These are phyloP conservation scores for Coemansia sp. DNA, from an alignment of 192 early-diverging fungal species.

Conservation along the genomic window DNA sequence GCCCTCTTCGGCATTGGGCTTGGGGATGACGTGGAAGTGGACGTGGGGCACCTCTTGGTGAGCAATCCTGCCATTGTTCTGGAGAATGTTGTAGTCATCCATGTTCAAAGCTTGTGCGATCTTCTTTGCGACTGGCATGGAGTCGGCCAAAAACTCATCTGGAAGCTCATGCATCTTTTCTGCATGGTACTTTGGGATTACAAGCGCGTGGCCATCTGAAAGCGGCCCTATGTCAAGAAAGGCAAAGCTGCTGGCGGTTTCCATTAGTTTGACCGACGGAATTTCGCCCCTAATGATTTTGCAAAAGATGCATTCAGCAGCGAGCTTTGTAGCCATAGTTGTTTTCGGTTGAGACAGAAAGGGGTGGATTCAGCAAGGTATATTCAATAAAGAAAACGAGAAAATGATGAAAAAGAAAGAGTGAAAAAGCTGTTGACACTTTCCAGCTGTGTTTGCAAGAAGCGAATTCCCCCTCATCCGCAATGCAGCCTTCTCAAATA, in stretches of 20 bases:
- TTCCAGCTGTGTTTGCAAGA: background rate
- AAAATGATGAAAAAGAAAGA: background rate
- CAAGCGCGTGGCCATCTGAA: constrained; percentile 70
- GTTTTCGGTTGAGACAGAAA: background rate
- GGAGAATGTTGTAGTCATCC: constrained; percentile 89
- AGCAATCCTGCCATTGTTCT: constrained; percentile 78
- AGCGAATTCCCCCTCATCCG: background rate
- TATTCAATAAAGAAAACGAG: background rate
- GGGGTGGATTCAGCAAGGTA: background rate
- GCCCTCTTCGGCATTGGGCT: constrained; percentile 62
- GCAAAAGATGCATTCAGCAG: constrained; percentile 82
- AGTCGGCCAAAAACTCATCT: constrained; percentile 78
- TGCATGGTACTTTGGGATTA: constrained; percentile 62
- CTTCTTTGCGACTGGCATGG: constrained; percentile 87
- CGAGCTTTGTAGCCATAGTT: constrained; percentile 38
- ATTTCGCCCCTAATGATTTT: constrained; percentile 85
- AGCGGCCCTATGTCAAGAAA: constrained; percentile 84
- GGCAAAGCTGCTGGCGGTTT: constrained; percentile 77
- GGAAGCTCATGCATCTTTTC: constrained; percentile 88
- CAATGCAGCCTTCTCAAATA: background rate
- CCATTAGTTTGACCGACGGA: constrained; percentile 77
- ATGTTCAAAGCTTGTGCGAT: constrained; percentile 73
- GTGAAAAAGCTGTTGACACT: background rate
- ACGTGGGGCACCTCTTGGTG: constrained; percentile 87
- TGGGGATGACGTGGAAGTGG: constrained; percentile 91